These are phyloP conservation scores for Phoma herbarum DNA, from an alignment of 2,329 filamentous ascomycete species.

Conservation along the genomic window DNA sequence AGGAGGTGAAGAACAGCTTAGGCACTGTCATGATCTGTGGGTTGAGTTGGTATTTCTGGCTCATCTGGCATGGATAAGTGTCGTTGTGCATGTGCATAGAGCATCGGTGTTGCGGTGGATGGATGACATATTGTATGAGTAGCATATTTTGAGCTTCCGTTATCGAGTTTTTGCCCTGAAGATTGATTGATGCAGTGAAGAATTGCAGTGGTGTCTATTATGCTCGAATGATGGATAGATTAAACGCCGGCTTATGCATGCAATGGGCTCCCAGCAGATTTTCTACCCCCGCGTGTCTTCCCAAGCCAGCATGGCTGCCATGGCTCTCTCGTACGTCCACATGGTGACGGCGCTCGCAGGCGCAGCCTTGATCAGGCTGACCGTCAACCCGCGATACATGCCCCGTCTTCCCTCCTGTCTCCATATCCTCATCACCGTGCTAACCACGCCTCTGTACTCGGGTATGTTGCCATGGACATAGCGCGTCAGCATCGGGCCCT, in stretches of 20 bases:
- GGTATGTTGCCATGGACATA: constrained; percentile 92
- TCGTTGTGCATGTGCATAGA: not conserved
- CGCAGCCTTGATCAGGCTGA: constrained; percentile 91
- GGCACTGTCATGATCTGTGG: not conserved
- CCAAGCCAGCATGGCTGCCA: constrained; percentile 64
- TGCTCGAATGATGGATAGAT: not conserved
- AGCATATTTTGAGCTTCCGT: not conserved
- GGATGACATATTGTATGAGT: not conserved
- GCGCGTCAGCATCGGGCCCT: constrained; percentile 80
- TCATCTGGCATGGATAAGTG: not conserved
- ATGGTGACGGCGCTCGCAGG: constrained; percentile 92
- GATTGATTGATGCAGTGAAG: not conserved
- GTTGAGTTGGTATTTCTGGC: not conserved
- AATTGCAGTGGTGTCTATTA: constrained; percentile 4
- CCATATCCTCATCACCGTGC: constrained; percentile 74
- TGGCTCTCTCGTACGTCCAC: constrained; percentile 87
- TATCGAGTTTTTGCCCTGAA: not conserved
- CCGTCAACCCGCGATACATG: constrained; percentile 85
- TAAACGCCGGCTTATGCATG: constrained; percentile 2
- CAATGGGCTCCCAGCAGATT: not conserved
- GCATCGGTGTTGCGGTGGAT: not conserved
- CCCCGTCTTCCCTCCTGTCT: constrained; percentile 78
- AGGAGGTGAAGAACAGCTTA: constrained; percentile 63
- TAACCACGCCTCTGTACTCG: constrained; percentile 73
- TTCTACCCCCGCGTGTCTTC: constrained; percentile 30